Percentiles rank a stretch among this genome's conserved stretches.
phyloP scores from a whole-genome alignment of 352 stramenopile genomes.

The Phytophthora cactorum region DNA sequence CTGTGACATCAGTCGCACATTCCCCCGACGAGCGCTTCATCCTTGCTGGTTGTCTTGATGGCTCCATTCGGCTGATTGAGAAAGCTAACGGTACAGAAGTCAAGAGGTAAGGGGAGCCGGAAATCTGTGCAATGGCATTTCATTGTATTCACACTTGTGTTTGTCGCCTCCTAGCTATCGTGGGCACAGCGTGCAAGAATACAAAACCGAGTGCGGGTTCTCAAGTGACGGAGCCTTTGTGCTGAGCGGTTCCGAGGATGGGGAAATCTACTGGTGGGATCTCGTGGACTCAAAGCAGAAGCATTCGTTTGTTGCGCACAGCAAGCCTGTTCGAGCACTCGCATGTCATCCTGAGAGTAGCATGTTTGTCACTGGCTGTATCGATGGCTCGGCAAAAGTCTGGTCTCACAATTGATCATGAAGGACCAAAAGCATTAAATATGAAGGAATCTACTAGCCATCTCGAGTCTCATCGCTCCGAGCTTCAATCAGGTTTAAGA shows the following conservation, averaged over 20 bases:
- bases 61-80: conserved; percentile 79
- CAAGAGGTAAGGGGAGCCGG: conserved; percentile 52
- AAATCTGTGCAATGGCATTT: not conserved
- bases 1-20: conserved; percentile 75
- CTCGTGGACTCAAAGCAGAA: conserved; percentile 44
- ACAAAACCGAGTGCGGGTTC: conserved; percentile 76
- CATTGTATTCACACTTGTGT: conserved; percentile 6
- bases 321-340: conserved; percentile 65
- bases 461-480: not conserved
- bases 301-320: conserved; percentile 62
- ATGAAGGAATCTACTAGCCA: conserved; percentile 6
- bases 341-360: conserved; percentile 64
- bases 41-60: conserved; percentile 79
- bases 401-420: conserved; percentile 44
- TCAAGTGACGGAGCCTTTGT: conserved; percentile 69
- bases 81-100: conserved; percentile 67
- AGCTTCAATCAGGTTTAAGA: conserved; percentile 44
- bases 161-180: conserved; percentile 49
- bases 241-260: conserved; percentile 81
- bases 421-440: conserved; percentile 23
- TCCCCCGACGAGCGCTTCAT: conserved; percentile 80
- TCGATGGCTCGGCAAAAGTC: conserved; percentile 76
- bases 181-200: conserved; percentile 66
- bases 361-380: conserved; percentile 71
- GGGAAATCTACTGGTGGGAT: conserved; percentile 71